Percentiles rank a stretch among this genome's conserved stretches.
Evolutionary conservation across 1,284 basidiomycete species (phyloP).

Genomic region (Psilocybe mexicana): DNA sequence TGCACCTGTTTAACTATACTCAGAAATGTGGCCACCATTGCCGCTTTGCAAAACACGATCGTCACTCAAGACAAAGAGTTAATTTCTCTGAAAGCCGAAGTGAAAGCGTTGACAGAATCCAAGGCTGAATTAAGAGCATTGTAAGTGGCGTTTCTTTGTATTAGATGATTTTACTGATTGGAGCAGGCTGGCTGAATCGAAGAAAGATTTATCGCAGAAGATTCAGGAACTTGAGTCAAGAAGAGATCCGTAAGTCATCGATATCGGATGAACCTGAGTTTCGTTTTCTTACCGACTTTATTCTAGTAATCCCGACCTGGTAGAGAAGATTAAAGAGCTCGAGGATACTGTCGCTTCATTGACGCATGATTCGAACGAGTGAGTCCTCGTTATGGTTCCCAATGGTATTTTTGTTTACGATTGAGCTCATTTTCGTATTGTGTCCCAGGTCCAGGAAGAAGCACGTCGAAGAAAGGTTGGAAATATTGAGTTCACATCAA

Average conservation of each 20-base stretch:
- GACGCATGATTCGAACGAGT: conserved; percentile 15
- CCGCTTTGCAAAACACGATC: conserved; percentile 24
- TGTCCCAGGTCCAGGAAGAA: not conserved
- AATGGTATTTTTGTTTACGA: not conserved
- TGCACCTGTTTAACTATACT: not conserved
- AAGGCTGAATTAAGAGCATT: conserved; percentile 25
- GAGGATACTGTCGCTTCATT: conserved; percentile 9
- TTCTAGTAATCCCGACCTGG: conserved; percentile 21
- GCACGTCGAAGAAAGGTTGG: not conserved
- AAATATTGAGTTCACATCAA: not conserved
- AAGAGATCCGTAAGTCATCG: conserved; percentile 15
- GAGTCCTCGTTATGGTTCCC: not conserved
- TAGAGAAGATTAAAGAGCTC: conserved; percentile 14
- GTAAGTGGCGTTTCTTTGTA: conserved; percentile 11
- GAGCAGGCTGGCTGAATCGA: conserved; percentile 27
- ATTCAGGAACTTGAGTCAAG: conserved; percentile 24
- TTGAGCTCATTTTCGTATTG: too few species aligned
- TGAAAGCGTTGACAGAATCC: conserved; percentile 24
- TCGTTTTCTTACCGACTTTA: not conserved
- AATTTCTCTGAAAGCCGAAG: conserved; percentile 18
- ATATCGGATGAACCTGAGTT: not conserved
- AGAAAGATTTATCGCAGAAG: conserved; percentile 25
- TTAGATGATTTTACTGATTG: not conserved
- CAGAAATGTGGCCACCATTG: conserved; percentile 22
- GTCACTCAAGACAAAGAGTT: conserved; percentile 28